A percentile compares a stretch with the other conserved stretches of the same genome.
These are phyloP conservation scores for Meyerozyma sp. DNA, from an alignment of 1,139 yeast species.

Conservation along the genomic window DNA sequence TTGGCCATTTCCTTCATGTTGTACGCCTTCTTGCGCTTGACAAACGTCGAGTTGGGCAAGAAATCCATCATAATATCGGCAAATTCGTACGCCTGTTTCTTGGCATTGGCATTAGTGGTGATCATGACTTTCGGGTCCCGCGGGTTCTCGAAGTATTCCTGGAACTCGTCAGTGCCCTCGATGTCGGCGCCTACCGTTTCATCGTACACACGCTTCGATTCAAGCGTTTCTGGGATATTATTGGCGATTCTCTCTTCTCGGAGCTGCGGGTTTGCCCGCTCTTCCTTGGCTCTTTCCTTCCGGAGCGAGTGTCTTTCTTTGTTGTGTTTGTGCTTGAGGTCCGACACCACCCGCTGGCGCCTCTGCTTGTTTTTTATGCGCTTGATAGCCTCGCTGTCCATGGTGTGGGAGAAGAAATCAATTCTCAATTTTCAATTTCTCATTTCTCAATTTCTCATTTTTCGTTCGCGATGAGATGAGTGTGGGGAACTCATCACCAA, in stretches of 20 bases:
- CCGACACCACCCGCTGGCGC: slow-evolving; percentile 74
- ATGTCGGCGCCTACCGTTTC: slow-evolving; percentile 73
- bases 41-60: slow-evolving; percentile 79
- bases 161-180: slow-evolving; percentile 83
- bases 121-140: slow-evolving; percentile 72
- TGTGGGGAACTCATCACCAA: neutral
- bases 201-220: slow-evolving; percentile 81
- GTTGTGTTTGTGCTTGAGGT: slow-evolving; percentile 67
- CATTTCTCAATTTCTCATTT: slow-evolving; percentile 7
- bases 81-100: slow-evolving; percentile 83
- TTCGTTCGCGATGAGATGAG: neutral
- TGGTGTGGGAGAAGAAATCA: slow-evolving; percentile 7
- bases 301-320: slow-evolving; percentile 75
- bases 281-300: slow-evolving; percentile 76
- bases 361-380: slow-evolving; percentile 67
- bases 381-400: slow-evolving; percentile 29
- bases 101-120: slow-evolving; percentile 85
- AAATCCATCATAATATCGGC: slow-evolving; percentile 83
- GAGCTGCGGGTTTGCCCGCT: slow-evolving; percentile 72
- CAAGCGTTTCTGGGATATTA: slow-evolving; percentile 85
- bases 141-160: slow-evolving; percentile 52
- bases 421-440: no score
- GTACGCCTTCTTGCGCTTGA: slow-evolving; percentile 81
- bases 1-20: slow-evolving; percentile 82
- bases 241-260: slow-evolving; percentile 73